Percentiles rank a stretch among this genome's conserved stretches.
phyloP scores from a whole-genome alignment of 2,329 filamentous ascomycete species.

The Colletotrichum nymphaeae region DNA sequence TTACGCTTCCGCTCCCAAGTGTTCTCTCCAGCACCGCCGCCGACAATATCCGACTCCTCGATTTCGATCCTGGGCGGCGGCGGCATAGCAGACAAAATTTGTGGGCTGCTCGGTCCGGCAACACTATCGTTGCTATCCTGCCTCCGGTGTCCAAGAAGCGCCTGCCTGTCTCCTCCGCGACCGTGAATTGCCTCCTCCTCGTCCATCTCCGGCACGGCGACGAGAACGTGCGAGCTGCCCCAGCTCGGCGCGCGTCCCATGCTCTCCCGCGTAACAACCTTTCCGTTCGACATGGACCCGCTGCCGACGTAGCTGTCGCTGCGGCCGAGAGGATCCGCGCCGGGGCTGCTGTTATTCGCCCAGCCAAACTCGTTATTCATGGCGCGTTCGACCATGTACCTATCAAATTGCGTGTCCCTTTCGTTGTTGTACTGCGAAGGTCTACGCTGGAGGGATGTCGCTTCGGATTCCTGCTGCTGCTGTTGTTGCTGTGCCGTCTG shows the following conservation, averaged over 20 bases:
- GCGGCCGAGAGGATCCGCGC: conserved; percentile 35
- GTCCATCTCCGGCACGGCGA: conserved; percentile 53
- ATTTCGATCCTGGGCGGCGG: conserved; percentile 32
- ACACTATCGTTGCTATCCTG: conserved; percentile 18
- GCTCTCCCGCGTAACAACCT: conserved; percentile 36
- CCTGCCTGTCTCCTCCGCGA: conserved; percentile 42
- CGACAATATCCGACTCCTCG: conserved; percentile 39
- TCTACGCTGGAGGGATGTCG: conserved; percentile 5
- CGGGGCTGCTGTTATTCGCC: conserved; percentile 32
- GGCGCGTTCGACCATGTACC: conserved; percentile 46
- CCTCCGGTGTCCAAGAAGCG: conserved; percentile 41
- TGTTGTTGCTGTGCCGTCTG: conserved; percentile 9
- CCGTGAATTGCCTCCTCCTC: conserved; percentile 38
- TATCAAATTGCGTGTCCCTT: conserved; percentile 43
- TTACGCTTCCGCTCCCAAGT: conserved; percentile 43
- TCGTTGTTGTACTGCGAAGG: conserved; percentile 41
- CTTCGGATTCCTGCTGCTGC: neutral
- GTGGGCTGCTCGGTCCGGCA: neutral
- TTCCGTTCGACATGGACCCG: conserved; percentile 36
- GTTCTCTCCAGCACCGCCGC: conserved; percentile 39
- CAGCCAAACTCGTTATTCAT: conserved; percentile 48
- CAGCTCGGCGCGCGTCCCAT: conserved; percentile 48
- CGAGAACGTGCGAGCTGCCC: conserved; percentile 50
- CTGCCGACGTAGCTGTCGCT: conserved; percentile 42
- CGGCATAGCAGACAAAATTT: neutral